Base-by-base conservation (phyloP, 495 filamentous ascomycete species). In the Cenococcum geophilum region DNA sequence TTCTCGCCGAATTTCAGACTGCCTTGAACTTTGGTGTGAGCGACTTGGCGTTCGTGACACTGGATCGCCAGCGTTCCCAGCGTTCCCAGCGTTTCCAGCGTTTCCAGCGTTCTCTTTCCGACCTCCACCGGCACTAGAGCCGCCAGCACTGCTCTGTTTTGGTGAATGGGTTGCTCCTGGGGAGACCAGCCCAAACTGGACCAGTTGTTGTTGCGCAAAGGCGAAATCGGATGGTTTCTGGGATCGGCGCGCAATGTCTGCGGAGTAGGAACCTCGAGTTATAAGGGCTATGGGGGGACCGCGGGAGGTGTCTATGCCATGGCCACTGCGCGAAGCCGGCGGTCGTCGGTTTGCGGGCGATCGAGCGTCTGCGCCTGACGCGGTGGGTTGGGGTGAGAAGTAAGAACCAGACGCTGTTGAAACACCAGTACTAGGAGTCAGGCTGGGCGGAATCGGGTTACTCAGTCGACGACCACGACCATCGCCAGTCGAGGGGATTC, bases 281-380 rank as follows among this genome's bases (percentile, higher is more conserved):
- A 73, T 75, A 56, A 78, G 70, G 1, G 77, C 71, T 18, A 75
- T 77, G 20, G 77, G 77, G 21, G 77, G 77, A 18, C 77, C 77
- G 32, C 64, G 65, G 43, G 70, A 68, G 23, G 70, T 78, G 64
- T 76, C 74, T 68, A 77, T 73, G 16, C 75, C 73, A 70, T 77
- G 66, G 37, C 74, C 75, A 53, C 72, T 74, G 52, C 74, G 71
- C 32, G 76, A 78, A 20, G 76, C 75, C 25, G 77, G 77, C 22
- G 75, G 66, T 58, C 71, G 55, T 63, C 68, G 68, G 36, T 49
- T 62, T 18, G 72, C 55, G 8, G 74, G 69, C 45, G 70, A 74
- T 37, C 70, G 68, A 32, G 72, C 49, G 23, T 76, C 73, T 34
- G 52, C 60, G 56, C 63, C 69, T 16, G 71, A 66, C 34, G 66